Conservation (phyloP, 2,329 filamentous ascomycete species). For the Alternaria dauci region DNA sequence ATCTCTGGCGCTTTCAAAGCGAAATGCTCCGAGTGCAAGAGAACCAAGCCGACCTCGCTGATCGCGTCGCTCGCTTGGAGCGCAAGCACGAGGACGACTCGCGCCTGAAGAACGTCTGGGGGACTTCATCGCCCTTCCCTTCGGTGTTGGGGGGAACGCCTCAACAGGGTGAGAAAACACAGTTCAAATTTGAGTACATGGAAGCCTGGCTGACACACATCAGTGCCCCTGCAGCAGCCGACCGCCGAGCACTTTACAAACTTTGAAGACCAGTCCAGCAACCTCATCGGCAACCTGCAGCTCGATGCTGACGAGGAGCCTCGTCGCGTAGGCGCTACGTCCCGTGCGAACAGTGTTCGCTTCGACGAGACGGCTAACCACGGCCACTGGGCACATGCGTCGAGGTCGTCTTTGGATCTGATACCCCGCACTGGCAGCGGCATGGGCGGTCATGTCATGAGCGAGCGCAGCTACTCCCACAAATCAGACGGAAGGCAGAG, state of each 20-base stretch:
- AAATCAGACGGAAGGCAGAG: conserved; percentile 96
- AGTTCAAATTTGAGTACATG: neutral
- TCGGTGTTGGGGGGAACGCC: conserved; percentile 81
- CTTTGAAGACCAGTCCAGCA: conserved; percentile 85
- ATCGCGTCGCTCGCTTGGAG: conserved; percentile 68
- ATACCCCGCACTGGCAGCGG: conserved; percentile 81
- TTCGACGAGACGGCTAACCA: conserved; percentile 97
- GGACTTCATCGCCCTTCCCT: conserved; percentile 85
- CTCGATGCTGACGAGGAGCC: conserved; percentile 88
- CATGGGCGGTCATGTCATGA: conserved; percentile 80
- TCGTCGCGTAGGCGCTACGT: conserved; percentile 83
- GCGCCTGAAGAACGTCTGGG: conserved; percentile 85
- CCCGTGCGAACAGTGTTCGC: conserved; percentile 93
- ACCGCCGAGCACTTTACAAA: conserved; percentile 87
- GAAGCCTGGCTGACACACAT: conserved; percentile 23
- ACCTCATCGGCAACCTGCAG: conserved; percentile 80
- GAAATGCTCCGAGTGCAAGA: conserved; percentile 69
- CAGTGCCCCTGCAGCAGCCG: conserved; percentile 81
- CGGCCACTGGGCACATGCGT: conserved; percentile 84
- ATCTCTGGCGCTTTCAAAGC: conserved; percentile 70
- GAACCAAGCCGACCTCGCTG: conserved; percentile 67
- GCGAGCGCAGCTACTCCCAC: conserved; percentile 90
- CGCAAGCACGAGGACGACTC: conserved; percentile 69
- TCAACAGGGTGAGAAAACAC: conserved; percentile 74
- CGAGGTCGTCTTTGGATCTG: conserved; percentile 84